Base-by-base conservation (phyloP, 306 rosid genomes). In the Glycyrrhiza uralensis region DNA sequence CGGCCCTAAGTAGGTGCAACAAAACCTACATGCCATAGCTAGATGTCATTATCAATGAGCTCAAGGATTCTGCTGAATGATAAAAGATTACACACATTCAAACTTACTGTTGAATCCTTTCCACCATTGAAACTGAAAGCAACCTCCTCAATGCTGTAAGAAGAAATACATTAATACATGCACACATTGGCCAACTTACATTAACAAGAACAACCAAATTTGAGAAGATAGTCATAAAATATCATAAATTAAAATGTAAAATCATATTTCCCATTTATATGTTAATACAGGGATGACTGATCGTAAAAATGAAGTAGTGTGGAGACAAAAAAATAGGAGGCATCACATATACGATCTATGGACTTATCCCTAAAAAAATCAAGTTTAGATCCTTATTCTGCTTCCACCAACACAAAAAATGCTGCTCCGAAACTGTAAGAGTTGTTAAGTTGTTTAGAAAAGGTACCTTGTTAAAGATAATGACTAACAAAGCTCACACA, bases 101-200 rank as follows among this genome's bases (percentile, higher is more conserved):
- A 79, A 87, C 92, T 85, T 80, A 94, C 97, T 0, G 97, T 94
- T 51, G 98, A 91, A 86, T 93, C 98, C 85, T 93, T 93, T 78
- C 98, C 98, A 23, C 97, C 98, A 74, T 93, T 93, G 83, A 93
- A 91, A 82, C 98, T 89, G 77, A 93, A 91, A n/a, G 97, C 88
- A 54, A 89, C 92, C 84, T 93, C 98, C 70, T 93, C 90, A 59
- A 85, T 85, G 5, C 97, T 90, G 96, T 60, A 56, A 61, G 75
- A 38, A 46, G 76, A 74, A 84, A 82, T 42, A 44, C 19, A 49
- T 52, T 42, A 69, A 71, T 36, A 29, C 13, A 75, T 24, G 23
- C 35, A 23, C 18, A 47, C 56, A 76, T 41, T 41, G 65, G 74
- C 45, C 47, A 30, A 55, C 64, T 77, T 46, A 52, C 80, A 74